Conservation (phyloP, 2,329 filamentous ascomycete species). For the Neopestalotiopsis sp. region DNA sequence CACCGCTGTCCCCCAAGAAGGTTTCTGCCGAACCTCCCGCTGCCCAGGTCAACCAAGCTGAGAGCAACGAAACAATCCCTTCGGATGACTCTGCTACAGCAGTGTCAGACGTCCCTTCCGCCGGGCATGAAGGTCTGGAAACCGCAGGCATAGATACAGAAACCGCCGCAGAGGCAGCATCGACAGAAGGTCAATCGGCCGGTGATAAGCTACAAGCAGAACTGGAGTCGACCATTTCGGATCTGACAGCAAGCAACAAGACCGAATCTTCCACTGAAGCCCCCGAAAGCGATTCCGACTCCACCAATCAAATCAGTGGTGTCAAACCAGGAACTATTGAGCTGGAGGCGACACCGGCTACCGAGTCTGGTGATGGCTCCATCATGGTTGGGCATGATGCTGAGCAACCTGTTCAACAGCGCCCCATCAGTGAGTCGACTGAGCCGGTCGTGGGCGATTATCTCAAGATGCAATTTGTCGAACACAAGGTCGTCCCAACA, state of each 20-base stretch:
- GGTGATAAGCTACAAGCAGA: conserved; percentile 7
- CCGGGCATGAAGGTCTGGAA: background rate
- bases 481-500: conserved; percentile 91
- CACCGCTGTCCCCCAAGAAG: conserved; percentile 62
- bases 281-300: background rate
- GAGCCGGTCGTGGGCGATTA: conserved; percentile 90
- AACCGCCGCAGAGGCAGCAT: background rate
- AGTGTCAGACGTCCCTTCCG: background rate
- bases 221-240: conserved; percentile 12
- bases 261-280: background rate
- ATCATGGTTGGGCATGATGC: conserved; percentile 32
- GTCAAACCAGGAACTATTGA: conserved; percentile 12
- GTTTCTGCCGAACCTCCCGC: background rate
- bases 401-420: conserved; percentile 22
- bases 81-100: background rate
- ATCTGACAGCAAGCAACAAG: conserved; percentile 1
- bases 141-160: background rate
- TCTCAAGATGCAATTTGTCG: conserved; percentile 95
- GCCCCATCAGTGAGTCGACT: conserved; percentile 26
- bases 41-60: background rate
- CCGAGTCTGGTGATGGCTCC: conserved; percentile 35
- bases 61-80: background rate
- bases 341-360: conserved; percentile 17
- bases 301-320: background rate
- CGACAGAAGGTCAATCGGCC: background rate